phyloP scores from a whole-genome alignment of 345 rosid species.

The Populus alba region DNA sequence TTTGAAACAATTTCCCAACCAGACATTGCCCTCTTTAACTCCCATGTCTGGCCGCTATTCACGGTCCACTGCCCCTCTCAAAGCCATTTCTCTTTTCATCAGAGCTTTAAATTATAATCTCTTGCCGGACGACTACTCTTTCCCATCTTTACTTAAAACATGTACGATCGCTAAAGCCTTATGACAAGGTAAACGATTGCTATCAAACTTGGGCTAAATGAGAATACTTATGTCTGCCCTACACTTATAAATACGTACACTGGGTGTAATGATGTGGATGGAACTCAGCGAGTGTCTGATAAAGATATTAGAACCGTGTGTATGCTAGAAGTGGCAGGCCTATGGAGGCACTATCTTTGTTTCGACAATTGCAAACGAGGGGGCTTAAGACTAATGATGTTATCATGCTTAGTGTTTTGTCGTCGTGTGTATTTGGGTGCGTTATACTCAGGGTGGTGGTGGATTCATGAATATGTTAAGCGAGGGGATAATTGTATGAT shows the following conservation, averaged over 20 bases:
- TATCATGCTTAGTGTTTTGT: conserved; percentile 36
- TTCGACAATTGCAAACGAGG: conserved; percentile 33
- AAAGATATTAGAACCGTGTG: conserved; percentile 20
- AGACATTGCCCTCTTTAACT: conserved; percentile 17
- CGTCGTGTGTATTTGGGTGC: conserved; percentile 41
- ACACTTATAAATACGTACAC: conserved; percentile 23
- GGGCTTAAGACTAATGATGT: conserved; percentile 36
- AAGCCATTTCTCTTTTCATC: conserved; percentile 12
- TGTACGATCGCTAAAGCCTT: conserved; percentile 16
- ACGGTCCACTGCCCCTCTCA: conserved; percentile 18
- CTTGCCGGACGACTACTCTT: conserved; percentile 16
- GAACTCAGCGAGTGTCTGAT: conserved; percentile 16
- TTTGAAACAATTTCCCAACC: conserved; percentile 23
- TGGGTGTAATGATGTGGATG: conserved; percentile 17
- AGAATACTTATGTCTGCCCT: conserved; percentile 38
- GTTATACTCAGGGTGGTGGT: conserved; percentile 32
- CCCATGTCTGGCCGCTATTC: conserved; percentile 24
- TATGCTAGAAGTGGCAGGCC: conserved; percentile 22
- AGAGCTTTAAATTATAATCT: conserved; percentile 4
- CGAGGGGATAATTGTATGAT: background rate
- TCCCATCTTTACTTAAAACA: conserved; percentile 24
- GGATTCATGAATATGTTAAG: conserved; percentile 33
- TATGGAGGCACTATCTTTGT: conserved; percentile 36
- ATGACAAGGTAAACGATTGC: conserved; percentile 20
- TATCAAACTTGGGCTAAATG: conserved; percentile 50